Evolutionary conservation across 306 rosid genomes (phyloP), one percentile per base, ranked within the genome.

Genomic region (Astragalus glycyphyllos): DNA sequence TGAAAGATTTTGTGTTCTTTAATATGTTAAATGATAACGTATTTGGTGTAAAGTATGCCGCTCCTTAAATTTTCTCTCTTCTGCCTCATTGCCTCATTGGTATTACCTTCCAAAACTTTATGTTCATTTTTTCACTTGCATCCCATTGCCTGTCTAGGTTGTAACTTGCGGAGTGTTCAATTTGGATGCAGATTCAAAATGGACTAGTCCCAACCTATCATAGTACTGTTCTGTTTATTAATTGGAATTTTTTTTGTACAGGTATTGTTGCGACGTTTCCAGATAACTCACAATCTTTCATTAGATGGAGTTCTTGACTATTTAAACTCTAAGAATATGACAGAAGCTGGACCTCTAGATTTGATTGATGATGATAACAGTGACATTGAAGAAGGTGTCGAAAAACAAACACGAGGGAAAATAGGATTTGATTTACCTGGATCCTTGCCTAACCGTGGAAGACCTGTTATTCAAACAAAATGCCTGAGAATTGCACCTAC

Each of bases 291-390:
- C 72, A 94, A 94, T 82, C 92, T 91, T 64, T 94, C 99, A 62
- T 80, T 89, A 79, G 99, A 94, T 82, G 99, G 99, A 71, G 97
- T 94, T 51, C 95, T 94, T 54, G 96, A 94, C 69, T 58, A 84
- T 77, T 85, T 91, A 73, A 94, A 94, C 84, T 91, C 99, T 37
- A 91, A 87, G 85, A 94, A 89, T 71, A 94, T 94, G 99, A 91
- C 97, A 7, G 95, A 89, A 40, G 90, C 90, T 68, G 97, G 99
- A 23, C 91, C 97, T 13, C 62, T 91, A 69, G 99, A 94, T 77
- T 83, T 94, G 75, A 91, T 94, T 72, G 96, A 94, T 56, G 95
- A 94, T 65, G 84, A 91, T 48, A 74, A 82, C 83, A 89, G 90
- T 73, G 95, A 89, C 74, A 46, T 80, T 12, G 92, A 93, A 76